phyloP scores from a whole-genome alignment of 2,329 filamentous ascomycete species.

The Didymella sp. region DNA sequence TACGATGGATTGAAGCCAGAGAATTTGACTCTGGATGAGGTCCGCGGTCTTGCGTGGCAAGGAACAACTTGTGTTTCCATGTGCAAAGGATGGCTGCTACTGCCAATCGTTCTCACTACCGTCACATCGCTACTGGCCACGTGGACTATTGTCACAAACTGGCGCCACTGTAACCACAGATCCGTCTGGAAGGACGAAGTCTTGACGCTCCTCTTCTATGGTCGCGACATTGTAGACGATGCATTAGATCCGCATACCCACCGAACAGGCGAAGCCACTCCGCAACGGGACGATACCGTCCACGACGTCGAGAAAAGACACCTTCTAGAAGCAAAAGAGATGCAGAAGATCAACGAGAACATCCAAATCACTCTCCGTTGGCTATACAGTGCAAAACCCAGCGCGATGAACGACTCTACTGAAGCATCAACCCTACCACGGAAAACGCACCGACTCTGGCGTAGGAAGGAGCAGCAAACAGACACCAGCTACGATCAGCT shows the following conservation, averaged over 20 bases:
- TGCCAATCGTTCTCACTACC: not conserved
- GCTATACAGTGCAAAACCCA: too few species aligned
- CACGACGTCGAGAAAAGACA: not conserved
- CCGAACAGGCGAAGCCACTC: not conserved
- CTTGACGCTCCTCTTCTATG: not conserved
- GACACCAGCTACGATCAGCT: too few species aligned
- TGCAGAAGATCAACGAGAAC: not conserved
- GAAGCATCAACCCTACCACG: too few species aligned
- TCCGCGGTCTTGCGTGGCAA: not conserved
- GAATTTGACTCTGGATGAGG: not conserved
- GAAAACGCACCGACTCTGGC: too few species aligned
- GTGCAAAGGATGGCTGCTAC: not conserved
- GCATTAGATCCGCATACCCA: not conserved
- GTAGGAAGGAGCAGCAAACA: too few species aligned
- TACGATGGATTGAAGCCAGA: too few species aligned
- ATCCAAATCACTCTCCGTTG: not conserved
- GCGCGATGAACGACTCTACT: too few species aligned
- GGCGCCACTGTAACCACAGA: not conserved
- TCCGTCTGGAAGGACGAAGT: conserved; percentile 9
- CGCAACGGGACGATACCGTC: too few species aligned
- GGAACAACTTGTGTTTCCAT: not conserved
- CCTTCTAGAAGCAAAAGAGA: not conserved
- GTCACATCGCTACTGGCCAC: not conserved
- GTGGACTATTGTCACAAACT: not conserved
- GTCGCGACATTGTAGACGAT: not conserved